Conservation (phyloP, 768 basidiomycete species). For the Naganishia vaughanmartiniae region DNA sequence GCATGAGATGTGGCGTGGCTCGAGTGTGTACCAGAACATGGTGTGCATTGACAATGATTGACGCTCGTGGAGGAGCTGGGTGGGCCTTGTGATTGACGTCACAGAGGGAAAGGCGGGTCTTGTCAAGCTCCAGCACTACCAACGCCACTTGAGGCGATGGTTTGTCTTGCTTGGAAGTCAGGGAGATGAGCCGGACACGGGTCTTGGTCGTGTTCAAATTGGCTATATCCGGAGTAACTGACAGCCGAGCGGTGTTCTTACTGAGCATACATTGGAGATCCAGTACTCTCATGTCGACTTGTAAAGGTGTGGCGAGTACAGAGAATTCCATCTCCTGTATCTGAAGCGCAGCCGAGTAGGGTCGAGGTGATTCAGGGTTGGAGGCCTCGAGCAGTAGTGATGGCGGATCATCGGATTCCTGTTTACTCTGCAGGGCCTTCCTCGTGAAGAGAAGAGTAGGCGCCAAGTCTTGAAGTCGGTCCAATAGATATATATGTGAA, state of each 20-base stretch:
- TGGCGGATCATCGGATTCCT: too few relatives aligned
- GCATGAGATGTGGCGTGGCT: conserved; percentile 16
- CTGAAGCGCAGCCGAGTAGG: conserved; percentile 1
- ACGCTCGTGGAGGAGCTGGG: background rate
- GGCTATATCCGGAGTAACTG: conserved; percentile 6
- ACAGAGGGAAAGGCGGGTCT: background rate
- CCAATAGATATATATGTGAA: conserved; percentile 7
- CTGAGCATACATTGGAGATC: conserved; percentile 11
- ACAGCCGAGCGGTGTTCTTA: background rate
- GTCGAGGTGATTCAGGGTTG: background rate
- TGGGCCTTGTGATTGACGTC: background rate
- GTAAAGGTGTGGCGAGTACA: conserved; percentile 4
- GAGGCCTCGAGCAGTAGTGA: too few relatives aligned
- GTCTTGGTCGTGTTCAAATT: conserved; percentile 16
- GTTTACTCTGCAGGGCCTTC: background rate
- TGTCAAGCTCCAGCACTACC: conserved; percentile 5
- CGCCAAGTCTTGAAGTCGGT: conserved; percentile 12
- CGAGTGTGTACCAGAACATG: conserved; percentile 17
- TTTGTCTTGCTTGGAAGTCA: background rate
- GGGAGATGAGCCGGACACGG: conserved; percentile 2
- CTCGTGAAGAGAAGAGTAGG: background rate
- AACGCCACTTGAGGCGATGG: background rate
- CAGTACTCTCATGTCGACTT: background rate
- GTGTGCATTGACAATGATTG: conserved; percentile 5
- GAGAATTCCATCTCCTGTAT: conserved; percentile 5